Conservation (phyloP, 2,329 filamentous ascomycete genomes). For the Meredithiella fracta region DNA sequence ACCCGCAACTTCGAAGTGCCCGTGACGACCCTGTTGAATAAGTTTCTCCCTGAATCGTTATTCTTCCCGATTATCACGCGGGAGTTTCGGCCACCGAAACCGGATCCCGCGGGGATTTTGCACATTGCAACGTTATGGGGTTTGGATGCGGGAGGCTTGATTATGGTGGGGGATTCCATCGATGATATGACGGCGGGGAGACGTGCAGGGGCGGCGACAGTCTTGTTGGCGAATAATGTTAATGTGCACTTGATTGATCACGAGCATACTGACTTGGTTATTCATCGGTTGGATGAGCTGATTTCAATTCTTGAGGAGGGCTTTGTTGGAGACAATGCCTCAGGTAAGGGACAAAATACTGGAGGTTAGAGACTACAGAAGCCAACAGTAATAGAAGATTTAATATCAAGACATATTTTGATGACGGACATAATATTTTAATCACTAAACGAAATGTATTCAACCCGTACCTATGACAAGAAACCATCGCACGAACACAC, state of each 20-base stretch:
- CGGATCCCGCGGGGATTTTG: constrained; percentile 71
- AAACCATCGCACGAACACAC: neutral
- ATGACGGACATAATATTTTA: neutral
- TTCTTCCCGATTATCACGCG: constrained; percentile 74
- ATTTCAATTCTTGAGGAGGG: constrained; percentile 59
- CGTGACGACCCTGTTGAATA: constrained; percentile 56
- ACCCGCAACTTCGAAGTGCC: constrained; percentile 84
- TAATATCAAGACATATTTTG: no score
- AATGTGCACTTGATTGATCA: constrained; percentile 55
- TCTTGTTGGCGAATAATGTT: constrained; percentile 71
- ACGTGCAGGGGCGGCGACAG: constrained; percentile 70
- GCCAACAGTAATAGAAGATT: neutral
- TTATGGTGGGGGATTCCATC: constrained; percentile 63
- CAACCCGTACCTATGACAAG: constrained; percentile 2
- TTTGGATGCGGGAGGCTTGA: constrained; percentile 36
- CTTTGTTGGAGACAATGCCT: constrained; percentile 36
- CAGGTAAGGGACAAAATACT: constrained; percentile 8
- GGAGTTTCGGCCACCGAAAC: constrained; percentile 71
- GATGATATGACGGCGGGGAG: constrained; percentile 88
- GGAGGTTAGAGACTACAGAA: no score
- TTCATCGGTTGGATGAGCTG: constrained; percentile 58
- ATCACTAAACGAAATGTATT: neutral
- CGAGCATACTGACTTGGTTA: constrained; percentile 60
- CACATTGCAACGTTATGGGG: constrained; percentile 71
- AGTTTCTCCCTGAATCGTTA: constrained; percentile 49